Percentiles rank a stretch among this genome's conserved stretches.
phyloP scores from a whole-genome alignment of 2,329 filamentous ascomycete genomes.

The Epichloe baconii region DNA sequence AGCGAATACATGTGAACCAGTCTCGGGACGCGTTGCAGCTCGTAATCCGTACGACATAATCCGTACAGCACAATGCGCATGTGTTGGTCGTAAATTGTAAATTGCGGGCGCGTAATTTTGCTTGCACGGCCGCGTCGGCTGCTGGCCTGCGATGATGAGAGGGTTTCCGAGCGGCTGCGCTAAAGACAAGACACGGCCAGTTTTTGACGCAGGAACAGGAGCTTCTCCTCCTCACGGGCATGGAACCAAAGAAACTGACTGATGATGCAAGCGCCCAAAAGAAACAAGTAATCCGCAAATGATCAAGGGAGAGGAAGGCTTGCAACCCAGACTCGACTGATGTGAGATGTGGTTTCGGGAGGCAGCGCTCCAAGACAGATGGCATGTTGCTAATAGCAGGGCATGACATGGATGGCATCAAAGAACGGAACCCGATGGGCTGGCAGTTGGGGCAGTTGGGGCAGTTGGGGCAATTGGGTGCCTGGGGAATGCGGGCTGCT shows the following conservation, averaged over 20 bases:
- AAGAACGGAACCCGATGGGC: not conserved
- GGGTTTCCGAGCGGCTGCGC: not conserved
- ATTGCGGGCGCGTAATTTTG: too few relatives aligned
- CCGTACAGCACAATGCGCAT: too few relatives aligned
- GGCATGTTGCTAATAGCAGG: too few relatives aligned
- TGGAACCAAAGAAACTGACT: too few relatives aligned
- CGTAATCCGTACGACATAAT: too few relatives aligned
- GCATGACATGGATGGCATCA: too few relatives aligned
- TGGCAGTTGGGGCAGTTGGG: too few relatives aligned
- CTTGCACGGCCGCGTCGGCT: too few relatives aligned
- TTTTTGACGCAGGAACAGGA: not conserved
- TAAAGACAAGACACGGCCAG: not conserved
- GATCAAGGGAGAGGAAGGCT: constrained; percentile 1
- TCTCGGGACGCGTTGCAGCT: not conserved
- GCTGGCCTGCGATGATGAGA: not conserved
- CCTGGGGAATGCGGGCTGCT: too few relatives aligned
- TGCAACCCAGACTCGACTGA: not conserved
- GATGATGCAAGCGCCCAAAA: too few relatives aligned
- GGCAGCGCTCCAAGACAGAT: not conserved
- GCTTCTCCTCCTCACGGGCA: not conserved
- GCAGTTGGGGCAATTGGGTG: too few relatives aligned
- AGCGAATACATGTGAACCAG: constrained; percentile 4
- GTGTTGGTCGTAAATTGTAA: too few relatives aligned
- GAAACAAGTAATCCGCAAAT: not conserved
- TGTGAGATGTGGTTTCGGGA: not conserved